Evolutionary conservation across 2,329 filamentous ascomycete species (phyloP), one percentile per base, ranked within the genome.

Genomic region (Saccharata proteae): DNA sequence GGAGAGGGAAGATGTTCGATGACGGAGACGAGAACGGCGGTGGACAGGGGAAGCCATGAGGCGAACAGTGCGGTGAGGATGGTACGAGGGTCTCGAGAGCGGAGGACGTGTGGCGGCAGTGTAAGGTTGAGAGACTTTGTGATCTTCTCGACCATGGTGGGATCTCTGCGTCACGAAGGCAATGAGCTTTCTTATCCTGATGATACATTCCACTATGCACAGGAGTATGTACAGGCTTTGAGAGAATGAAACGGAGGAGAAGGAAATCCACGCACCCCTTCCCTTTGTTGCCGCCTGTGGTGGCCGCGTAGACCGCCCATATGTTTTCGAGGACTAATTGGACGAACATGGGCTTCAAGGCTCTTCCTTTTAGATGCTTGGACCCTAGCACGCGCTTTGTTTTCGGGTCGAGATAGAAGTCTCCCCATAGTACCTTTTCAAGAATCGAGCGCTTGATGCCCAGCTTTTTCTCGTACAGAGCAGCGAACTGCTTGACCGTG

Each of bases 381-480:
- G 77, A 73, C 1, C 79, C 81, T 5, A 98, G 64, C 0, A 98
- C 78, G 49, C 93, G 83, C 55, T 93, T 98, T 1, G 86, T 93
- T 58, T 96, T 98, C 5, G 90, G 85, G 48, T 98, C 90, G 26
- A 98, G 64, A 55, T 94, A 98, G 54, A 82, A 98, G 52, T 85
- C 88, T 26, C 90, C 90, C 90, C 90, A 98, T 0, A 98, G 67
- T 0, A 94, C 84, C 51, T 90, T 94, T 57, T 98, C 86, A 50
- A 98, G 70, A 1, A 82, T 60, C 16, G 74, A 75, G 27, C 86
- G 72, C 58, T 93, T 96, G 56, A 96, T 92, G 10, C 90, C 88
- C 5, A 98, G 70, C 55, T 98, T 98, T 64, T 86, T 93, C 58
- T 96, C 88, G 50, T 96, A 98, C 16, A 96, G 63, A 21, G 74